phyloP scores from a whole-genome alignment of 2,329 filamentous ascomycete genomes.

The Alternaria hordeiaustralica region DNA sequence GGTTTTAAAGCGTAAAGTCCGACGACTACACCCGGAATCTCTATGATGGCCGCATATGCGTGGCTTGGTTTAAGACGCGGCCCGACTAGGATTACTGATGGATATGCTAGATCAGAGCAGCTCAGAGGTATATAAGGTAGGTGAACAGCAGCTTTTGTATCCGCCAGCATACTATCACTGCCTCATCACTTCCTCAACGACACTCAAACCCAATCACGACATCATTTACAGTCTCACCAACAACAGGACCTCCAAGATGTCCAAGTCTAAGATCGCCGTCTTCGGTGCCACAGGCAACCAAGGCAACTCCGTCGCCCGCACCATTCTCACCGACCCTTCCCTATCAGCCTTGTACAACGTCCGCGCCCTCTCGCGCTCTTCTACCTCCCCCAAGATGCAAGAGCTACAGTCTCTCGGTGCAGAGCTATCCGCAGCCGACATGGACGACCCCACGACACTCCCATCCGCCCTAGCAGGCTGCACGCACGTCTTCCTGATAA shows the following conservation, averaged over 20 bases:
- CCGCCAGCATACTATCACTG: neutral
- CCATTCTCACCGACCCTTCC: slow-evolving; percentile 53
- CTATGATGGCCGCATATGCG: neutral
- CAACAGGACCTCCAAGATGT: neutral
- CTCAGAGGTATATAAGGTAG: neutral
- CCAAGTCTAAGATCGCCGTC: slow-evolving; percentile 28
- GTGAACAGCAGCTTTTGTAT: neutral
- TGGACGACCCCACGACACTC: slow-evolving; percentile 47
- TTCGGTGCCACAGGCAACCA: slow-evolving; percentile 54
- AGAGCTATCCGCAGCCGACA: slow-evolving; percentile 61
- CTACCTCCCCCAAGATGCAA: slow-evolving; percentile 53
- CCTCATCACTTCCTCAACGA: neutral
- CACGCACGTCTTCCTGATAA: slow-evolving; percentile 38
- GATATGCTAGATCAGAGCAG: neutral
- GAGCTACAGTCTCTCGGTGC: slow-evolving; percentile 55
- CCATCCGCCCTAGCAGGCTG: slow-evolving; percentile 28
- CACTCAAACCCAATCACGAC: neutral
- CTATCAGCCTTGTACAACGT: slow-evolving; percentile 51
- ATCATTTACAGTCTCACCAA: neutral
- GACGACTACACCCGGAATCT: neutral
- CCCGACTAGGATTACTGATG: neutral
- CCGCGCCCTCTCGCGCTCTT: slow-evolving; percentile 63
- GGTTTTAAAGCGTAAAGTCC: neutral
- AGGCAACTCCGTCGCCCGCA: slow-evolving; percentile 62
- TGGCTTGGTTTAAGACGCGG: neutral